Evolutionary conservation across 2,329 filamentous ascomycete genomes (phyloP).

Genomic region (Calonectria henricotiae): DNA sequence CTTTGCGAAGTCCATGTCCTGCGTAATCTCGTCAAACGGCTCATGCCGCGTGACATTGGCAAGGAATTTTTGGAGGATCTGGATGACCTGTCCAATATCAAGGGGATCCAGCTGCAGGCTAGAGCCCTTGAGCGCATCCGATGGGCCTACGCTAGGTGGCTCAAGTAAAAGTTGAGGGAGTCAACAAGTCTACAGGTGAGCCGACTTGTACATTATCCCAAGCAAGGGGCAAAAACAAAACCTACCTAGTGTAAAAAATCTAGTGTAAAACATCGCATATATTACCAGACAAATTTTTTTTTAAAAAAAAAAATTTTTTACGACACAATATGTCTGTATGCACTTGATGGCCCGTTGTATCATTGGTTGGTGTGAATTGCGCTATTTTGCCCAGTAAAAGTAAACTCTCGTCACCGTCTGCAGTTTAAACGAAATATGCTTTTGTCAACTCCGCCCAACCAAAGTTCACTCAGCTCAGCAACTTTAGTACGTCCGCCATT

Average conservation of each 20-base stretch:
- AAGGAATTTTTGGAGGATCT: slow-evolving; percentile 92
- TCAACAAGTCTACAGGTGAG: slow-evolving; percentile 4
- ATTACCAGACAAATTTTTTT: slow-evolving; percentile 37
- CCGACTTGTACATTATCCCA: slow-evolving; percentile 41
- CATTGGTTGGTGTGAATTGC: neutral
- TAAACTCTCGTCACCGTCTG: neutral
- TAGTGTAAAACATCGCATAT: slow-evolving; percentile 32
- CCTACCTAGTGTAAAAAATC: slow-evolving; percentile 35
- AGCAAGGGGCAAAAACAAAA: slow-evolving; percentile 36
- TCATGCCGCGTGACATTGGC: slow-evolving; percentile 83
- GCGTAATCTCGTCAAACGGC: slow-evolving; percentile 71
- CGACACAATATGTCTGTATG: slow-evolving; percentile 6
- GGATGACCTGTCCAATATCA: slow-evolving; percentile 87
- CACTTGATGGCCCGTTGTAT: no score
- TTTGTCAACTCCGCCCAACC: neutral
- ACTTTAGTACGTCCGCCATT: slow-evolving; percentile 70
- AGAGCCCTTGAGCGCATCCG: slow-evolving; percentile 87
- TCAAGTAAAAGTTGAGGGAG: slow-evolving; percentile 58
- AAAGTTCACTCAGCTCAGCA: slow-evolving; percentile 57
- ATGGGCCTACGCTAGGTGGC: slow-evolving; percentile 91
- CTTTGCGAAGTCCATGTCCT: slow-evolving; percentile 92
- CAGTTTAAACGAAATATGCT: slow-evolving; percentile 2
- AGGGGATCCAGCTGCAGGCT: slow-evolving; percentile 83
- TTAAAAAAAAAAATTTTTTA: slow-evolving; percentile 31
- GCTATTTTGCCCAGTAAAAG: neutral